phyloP scores from a whole-genome alignment of 305 asterid genomes.

The Ajuga reptans region DNA sequence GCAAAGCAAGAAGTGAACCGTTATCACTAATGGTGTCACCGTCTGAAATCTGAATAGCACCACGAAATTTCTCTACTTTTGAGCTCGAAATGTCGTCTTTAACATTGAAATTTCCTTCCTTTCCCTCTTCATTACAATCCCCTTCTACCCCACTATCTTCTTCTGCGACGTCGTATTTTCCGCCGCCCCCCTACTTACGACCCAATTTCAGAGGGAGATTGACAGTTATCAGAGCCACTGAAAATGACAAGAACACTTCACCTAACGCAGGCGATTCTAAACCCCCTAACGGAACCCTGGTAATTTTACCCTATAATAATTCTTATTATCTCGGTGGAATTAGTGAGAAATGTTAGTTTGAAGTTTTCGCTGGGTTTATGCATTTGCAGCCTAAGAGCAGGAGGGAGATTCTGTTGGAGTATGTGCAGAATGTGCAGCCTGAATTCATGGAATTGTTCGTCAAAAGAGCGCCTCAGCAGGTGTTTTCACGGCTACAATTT shows the following conservation, averaged over 20 bases:
- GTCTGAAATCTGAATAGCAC: neutral
- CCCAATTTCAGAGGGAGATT: conserved; percentile 35
- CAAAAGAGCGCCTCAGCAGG: conserved; percentile 92
- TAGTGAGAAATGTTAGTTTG: neutral
- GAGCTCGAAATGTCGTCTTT: conserved; percentile 56
- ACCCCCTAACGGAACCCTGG: conserved; percentile 60
- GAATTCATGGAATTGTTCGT: conserved; percentile 92
- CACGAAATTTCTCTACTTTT: neutral
- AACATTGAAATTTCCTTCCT: conserved; percentile 41
- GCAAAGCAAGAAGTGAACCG: neutral
- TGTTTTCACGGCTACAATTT: conserved; percentile 15
- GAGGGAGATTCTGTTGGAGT: conserved; percentile 80
- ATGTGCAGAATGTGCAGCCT: conserved; percentile 90
- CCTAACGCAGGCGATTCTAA: conserved; percentile 51
- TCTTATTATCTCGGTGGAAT: neutral
- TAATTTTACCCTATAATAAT: conserved; percentile 18
- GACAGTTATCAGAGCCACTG: conserved; percentile 40
- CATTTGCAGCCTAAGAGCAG: conserved; percentile 60
- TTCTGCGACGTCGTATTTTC: conserved; percentile 31
- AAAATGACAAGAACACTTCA: conserved; percentile 28
- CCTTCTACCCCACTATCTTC: conserved; percentile 31
- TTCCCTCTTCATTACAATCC: conserved; percentile 29
- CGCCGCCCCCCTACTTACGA: conserved; percentile 30
- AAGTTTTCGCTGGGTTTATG: neutral
- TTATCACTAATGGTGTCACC: conserved; percentile 3